phyloP scores from a whole-genome alignment of 2,329 filamentous ascomycete genomes.

The Penicillium freii region DNA sequence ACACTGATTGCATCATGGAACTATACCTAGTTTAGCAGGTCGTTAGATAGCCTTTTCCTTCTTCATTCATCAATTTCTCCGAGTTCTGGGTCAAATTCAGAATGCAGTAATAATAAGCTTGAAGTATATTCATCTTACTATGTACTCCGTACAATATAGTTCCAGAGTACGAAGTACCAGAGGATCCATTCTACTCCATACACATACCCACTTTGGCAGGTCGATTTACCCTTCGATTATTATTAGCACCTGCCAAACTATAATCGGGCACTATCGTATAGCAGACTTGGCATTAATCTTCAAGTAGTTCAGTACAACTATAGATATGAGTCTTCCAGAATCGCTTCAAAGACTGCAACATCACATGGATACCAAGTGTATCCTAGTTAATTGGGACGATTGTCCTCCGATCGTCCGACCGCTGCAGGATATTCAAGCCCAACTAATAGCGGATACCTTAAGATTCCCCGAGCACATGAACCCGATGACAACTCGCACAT shows the following conservation, averaged over 20 bases:
- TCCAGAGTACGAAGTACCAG: neutral
- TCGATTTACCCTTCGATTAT: neutral
- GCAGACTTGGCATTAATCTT: constrained; percentile 1
- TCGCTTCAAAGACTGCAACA: neutral
- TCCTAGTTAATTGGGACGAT: neutral
- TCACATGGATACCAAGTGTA: neutral
- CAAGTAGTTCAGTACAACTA: neutral
- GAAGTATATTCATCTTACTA: neutral
- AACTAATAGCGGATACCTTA: neutral
- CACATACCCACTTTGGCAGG: neutral
- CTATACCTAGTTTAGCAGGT: neutral
- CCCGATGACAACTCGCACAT: constrained; percentile 4
- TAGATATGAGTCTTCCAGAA: neutral
- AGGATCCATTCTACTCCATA: neutral
- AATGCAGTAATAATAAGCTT: neutral
- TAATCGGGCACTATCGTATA: neutral
- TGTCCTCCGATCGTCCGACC: neutral
- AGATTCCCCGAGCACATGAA: neutral
- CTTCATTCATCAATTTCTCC: neutral
- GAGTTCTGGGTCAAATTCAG: neutral
- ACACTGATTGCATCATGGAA: neutral
- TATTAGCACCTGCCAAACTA: neutral
- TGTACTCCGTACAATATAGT: no score
- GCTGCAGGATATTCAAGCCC: neutral
- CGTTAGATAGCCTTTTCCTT: neutral